Evolutionary conservation across 2,329 filamentous ascomycete species (phyloP).

Genomic region (Capronia americana): DNA sequence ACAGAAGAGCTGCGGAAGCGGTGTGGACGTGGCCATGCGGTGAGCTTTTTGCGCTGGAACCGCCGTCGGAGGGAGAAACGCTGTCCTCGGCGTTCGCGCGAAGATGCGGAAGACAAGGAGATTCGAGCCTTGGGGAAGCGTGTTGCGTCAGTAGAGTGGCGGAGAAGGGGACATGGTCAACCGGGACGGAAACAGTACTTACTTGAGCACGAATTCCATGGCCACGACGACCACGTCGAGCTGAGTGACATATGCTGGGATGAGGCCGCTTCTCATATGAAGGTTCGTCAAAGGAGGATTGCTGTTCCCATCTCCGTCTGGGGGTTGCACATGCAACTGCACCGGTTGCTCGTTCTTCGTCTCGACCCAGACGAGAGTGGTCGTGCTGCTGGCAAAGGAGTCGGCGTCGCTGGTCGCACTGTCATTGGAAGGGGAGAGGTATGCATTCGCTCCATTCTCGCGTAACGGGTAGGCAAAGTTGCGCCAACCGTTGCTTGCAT

Average conservation of each 20-base stretch:
- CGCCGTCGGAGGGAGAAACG: background rate
- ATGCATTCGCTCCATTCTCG: background rate
- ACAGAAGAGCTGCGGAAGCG: constrained; percentile 42
- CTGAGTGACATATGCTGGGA: constrained; percentile 12
- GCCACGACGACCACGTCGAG: constrained; percentile 37
- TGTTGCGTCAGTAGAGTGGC: background rate
- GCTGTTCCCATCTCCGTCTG: background rate
- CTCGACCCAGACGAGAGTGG: constrained; percentile 25
- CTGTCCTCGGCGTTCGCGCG: constrained; percentile 10
- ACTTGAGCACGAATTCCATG: constrained; percentile 48
- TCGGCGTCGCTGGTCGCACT: background rate
- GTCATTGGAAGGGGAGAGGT: constrained; percentile 6
- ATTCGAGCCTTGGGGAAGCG: constrained; percentile 43
- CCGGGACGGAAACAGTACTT: constrained; percentile 22
- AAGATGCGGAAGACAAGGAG: constrained; percentile 45
- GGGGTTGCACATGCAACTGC: constrained; percentile 24
- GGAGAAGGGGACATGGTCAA: background rate
- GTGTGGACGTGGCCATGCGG: constrained; percentile 44
- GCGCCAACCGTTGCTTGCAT: background rate
- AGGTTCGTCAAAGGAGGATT: background rate
- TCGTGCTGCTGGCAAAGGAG: background rate
- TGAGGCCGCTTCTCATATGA: background rate
- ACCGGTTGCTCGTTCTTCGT: constrained; percentile 9
- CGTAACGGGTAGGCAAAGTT: background rate
- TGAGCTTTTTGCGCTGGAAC: constrained; percentile 30